Percentiles rank a stretch among this genome's conserved stretches.
These are phyloP conservation scores for Pelargonium myrrhifolium DNA, from an alignment of 441 rosid species.

Conservation along the genomic window DNA sequence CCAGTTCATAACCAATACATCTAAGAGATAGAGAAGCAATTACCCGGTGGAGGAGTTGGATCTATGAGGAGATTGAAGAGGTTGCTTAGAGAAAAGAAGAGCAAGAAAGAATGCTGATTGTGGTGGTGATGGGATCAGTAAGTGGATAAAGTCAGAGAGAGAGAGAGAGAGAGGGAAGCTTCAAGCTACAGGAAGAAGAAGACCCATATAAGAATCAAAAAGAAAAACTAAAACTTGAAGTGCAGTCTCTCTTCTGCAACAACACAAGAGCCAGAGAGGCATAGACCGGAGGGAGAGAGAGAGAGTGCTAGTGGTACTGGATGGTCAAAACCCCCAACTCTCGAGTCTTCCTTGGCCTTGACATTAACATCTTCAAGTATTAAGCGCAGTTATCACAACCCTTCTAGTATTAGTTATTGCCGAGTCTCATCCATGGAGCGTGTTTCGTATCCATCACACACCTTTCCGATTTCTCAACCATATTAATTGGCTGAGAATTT, in stretches of 20 bases:
- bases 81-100: neutral
- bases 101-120: neutral
- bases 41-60: constrained; percentile 26
- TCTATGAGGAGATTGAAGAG: constrained; percentile 19
- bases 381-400: too few species aligned
- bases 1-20: neutral
- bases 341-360: neutral
- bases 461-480: neutral
- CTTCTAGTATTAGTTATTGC: neutral
- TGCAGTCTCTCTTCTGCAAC: neutral
- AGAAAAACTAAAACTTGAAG: neutral
- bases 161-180: neutral
- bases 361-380: too few species aligned
- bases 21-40: constrained; percentile 4
- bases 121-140: neutral
- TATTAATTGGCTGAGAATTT: too few species aligned
- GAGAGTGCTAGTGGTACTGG: too few species aligned
- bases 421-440: neutral
- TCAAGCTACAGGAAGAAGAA: constrained; percentile 1
- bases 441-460: neutral
- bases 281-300: too few species aligned
- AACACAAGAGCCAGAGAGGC: too few species aligned
- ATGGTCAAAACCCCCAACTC: too few species aligned
- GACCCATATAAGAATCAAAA: neutral
- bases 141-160: neutral